Conservation (phyloP, 352 stramenopile species). For the Blastocystis sp. region DNA sequence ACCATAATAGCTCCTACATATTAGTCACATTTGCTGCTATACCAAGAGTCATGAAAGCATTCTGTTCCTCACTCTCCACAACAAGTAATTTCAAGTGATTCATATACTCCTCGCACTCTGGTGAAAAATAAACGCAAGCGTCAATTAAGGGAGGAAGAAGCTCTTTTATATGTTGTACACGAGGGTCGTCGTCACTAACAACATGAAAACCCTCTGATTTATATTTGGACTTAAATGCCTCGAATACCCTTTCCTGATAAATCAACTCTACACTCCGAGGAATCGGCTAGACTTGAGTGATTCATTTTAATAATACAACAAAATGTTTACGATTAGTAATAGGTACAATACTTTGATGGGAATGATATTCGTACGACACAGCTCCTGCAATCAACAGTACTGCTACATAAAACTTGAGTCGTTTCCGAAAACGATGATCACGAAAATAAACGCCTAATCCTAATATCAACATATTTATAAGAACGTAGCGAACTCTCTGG, state of each 20-base stretch:
- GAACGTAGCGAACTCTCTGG: too few relatives aligned
- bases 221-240: neutral
- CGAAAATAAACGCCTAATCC: too few relatives aligned
- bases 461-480: too few relatives aligned
- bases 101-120: constrained; percentile 6
- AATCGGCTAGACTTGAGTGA: neutral
- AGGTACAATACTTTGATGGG: neutral
- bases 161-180: neutral
- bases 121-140: constrained; percentile 15
- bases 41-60: neutral
- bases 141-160: neutral
- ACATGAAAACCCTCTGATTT: neutral
- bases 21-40: neutral
- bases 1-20: neutral
- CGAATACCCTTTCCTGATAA: neutral
- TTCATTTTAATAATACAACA: neutral
- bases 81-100: neutral
- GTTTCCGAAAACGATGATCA: neutral
- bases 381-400: neutral
- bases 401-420: neutral
- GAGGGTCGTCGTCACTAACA: neutral
- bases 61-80: neutral
- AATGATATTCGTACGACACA: neutral
- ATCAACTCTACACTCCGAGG: neutral
- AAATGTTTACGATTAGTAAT: constrained; percentile 24